Evolutionary conservation across 768 basidiomycete genomes (phyloP).

Genomic region (Mycena rebaudengoi): DNA sequence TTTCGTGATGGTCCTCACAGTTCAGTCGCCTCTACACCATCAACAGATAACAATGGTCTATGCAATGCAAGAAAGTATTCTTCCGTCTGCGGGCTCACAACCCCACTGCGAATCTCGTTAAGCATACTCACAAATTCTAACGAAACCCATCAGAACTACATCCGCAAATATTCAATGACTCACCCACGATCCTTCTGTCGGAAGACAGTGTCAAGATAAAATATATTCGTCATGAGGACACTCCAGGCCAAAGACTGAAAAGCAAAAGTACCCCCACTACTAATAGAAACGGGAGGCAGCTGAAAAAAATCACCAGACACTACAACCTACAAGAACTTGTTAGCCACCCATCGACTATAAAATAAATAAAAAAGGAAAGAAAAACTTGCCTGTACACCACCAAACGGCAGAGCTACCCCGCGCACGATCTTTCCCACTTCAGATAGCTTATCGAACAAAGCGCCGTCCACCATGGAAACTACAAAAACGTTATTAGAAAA

Average conservation of each 20-base stretch:
- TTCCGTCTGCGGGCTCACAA: conserved; percentile 68
- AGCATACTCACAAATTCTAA: conserved; percentile 94
- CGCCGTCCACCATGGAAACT: conserved; percentile 98
- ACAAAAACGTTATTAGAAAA: background rate
- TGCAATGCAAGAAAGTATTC: conserved; percentile 70
- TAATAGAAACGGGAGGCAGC: conserved; percentile 87
- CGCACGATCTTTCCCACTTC: conserved; percentile 70
- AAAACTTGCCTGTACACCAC: conserved; percentile 84
- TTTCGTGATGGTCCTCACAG: conserved; percentile 65
- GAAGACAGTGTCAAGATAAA: conserved; percentile 95
- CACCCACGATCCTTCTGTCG: conserved; percentile 89
- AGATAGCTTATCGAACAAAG: conserved; percentile 89
- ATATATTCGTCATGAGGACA: conserved; percentile 76
- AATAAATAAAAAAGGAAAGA: background rate
- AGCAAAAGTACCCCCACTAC: conserved; percentile 75
- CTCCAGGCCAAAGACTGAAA: conserved; percentile 88
- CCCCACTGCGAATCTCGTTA: conserved; percentile 96
- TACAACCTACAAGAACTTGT: no score
- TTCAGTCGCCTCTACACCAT: conserved; percentile 89
- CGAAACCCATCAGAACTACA: background rate
- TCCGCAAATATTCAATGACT: conserved; percentile 27
- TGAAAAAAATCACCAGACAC: conserved; percentile 99
- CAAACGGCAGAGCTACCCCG: conserved; percentile 76
- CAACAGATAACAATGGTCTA: conserved; percentile 74
- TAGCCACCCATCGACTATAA: no score